phyloP scores from a whole-genome alignment of 179 eudicot species.

The Silene noctiflora region DNA sequence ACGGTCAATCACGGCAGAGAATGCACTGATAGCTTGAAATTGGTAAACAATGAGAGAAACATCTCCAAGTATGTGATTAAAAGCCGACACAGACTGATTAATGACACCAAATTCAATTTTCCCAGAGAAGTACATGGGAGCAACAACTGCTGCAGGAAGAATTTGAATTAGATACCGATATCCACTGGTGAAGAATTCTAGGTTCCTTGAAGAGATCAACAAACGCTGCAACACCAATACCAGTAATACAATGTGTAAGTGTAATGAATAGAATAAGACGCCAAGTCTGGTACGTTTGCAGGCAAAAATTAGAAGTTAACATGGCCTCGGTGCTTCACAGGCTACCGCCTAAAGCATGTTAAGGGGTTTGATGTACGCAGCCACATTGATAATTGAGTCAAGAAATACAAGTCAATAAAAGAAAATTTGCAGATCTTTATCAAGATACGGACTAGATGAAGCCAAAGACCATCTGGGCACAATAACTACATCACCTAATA shows the following conservation, averaged over 20 bases:
- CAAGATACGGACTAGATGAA: neutral
- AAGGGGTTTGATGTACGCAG: neutral
- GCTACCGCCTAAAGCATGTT: neutral
- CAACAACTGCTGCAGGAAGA: conserved; percentile 98
- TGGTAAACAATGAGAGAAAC: conserved; percentile 89
- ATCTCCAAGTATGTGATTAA: conserved; percentile 98
- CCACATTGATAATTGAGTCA: neutral
- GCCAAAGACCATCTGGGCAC: neutral
- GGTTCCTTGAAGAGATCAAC: conserved; percentile 84
- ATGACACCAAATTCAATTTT: conserved; percentile 99
- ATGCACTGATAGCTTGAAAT: conserved; percentile 96
- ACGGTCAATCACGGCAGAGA: conserved; percentile 94
- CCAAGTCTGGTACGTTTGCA: neutral
- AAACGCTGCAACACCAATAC: conserved; percentile 55
- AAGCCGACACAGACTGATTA: conserved; percentile 94
- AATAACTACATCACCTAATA: neutral
- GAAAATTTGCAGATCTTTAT: neutral
- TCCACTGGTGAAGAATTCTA: conserved; percentile 98
- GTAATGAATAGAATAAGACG: neutral
- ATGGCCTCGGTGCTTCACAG: neutral
- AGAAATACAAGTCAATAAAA: neutral
- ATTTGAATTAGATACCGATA: conserved; percentile 95
- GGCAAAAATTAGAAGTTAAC: neutral
- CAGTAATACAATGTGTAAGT: neutral
- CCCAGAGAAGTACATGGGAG: conserved; percentile 96